Conservation (phyloP, 805 yeast species). For the Hanseniaspora clermontiae region DNA sequence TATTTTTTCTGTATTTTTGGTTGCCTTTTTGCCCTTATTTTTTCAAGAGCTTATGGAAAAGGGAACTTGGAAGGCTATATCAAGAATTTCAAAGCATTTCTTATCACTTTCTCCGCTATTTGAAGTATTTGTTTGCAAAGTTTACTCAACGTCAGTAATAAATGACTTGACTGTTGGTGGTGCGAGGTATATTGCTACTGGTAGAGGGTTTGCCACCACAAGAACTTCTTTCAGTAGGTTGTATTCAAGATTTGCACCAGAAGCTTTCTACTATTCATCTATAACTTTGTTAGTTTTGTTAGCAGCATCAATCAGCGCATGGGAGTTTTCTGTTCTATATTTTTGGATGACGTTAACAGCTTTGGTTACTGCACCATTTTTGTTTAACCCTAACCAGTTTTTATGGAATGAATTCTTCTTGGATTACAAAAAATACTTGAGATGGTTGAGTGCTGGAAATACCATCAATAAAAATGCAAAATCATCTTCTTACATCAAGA, state of each 20-base stretch:
- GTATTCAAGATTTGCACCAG: conserved; percentile 67
- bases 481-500: not conserved
- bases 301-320: conserved; percentile 60
- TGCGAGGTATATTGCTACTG: conserved; percentile 76
- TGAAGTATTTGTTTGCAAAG: conserved; percentile 72
- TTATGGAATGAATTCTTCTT: conserved; percentile 91
- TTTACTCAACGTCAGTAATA: conserved; percentile 56
- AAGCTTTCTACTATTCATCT: conserved; percentile 74
- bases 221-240: conserved; percentile 64
- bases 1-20: conserved; percentile 69
- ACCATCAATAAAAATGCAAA: conserved; percentile 18
- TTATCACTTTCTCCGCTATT: conserved; percentile 64
- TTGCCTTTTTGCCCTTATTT: conserved; percentile 65
- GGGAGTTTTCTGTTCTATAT: conserved; percentile 93
- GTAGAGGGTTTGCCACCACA: conserved; percentile 75
- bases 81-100: conserved; percentile 57
- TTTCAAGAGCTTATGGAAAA: conserved; percentile 72
- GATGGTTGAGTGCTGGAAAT: conserved; percentile 58
- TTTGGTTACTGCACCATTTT: conserved; percentile 78
- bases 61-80: conserved; percentile 64
- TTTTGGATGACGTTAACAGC: conserved; percentile 94
- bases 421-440: conserved; percentile 86
- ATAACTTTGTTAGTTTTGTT: conserved; percentile 59
- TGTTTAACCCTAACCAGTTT: conserved; percentile 96
- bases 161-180: conserved; percentile 73